Base-by-base conservation (phyloP, 2,329 filamentous ascomycete species). In the Cladosporium sp. region DNA sequence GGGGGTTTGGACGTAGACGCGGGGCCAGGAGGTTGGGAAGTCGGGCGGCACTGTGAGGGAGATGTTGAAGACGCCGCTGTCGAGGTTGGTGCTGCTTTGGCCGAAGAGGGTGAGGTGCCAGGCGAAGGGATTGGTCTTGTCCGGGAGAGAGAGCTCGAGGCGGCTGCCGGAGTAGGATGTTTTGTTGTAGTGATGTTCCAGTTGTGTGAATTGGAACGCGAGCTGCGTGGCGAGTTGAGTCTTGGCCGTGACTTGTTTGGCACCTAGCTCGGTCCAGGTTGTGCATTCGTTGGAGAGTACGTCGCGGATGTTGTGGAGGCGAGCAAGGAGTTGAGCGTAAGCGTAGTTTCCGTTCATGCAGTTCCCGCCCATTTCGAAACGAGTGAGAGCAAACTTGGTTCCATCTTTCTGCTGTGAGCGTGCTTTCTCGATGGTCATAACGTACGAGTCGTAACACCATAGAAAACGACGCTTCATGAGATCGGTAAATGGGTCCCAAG, bases 381-480 rank as follows among this genome's bases (percentile, higher is more conserved):
- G 90, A 90, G 96, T 96, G 52, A 82, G 82, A n/a, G 78, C 74
- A 68, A 99, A 97, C 0, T 71, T 62, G 38, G 84, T 76, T 2
- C 84, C 83, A 60, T 88, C 84, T 61, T 82, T 81, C 58, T 87
- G 83, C 65, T 89, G 84, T 25, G 77, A 73, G 30, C 76, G 73
- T 28, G 87, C 88, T 60, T 85, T 81, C 38, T 85, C 80, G 54
- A 96, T 86, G 1, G 88, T 82, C 3, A 82, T 78, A 20, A 94
- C 78, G 69, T 97, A 97, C 3, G 89, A 89, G 65, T 95, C 89
- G 72, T 90, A 96, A 75, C 97, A 97, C 94, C 94, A 97, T 14
- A 97, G 78, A 70, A 97, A 97, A 1, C 92, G 86, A 38, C 89
- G 86, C 75, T 97, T 97, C 80, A 88, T 90, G 5, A 96, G 79